Base-by-base conservation (phyloP, 1,139 yeast species). In the Blastobotrys indianensis region DNA sequence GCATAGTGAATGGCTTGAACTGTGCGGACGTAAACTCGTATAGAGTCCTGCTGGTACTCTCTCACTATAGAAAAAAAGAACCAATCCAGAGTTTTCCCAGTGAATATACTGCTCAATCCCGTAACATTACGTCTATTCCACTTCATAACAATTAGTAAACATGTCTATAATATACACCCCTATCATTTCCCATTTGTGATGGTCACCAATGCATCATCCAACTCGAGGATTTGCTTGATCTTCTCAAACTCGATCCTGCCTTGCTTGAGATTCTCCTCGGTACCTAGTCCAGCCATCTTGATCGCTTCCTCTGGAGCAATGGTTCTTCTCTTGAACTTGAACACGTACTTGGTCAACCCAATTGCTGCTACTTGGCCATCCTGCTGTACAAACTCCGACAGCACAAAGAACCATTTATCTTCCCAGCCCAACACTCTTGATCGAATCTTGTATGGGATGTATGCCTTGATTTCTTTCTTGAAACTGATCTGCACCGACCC, bases 341-440 rank as follows among this genome's bases (percentile, higher is more conserved):
- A 76, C 1, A 88, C 94, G 55, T 87, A 84, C 64, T 84, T 86
- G 8, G 95, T 82, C 33, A 88, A 62, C 1, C 84, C 80, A 32
- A 80, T 67, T 1, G 90, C 82, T 47, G 80, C 74, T 16, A 78
- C 57, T 42, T 70, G 69, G 6, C 68, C 73, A 34, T 65, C 66
- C 36, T 55, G 56, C 40, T 58, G 58, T 12, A 20, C 25, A 20
- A 72, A 67, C 42, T 74, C 74, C 30, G 85, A 77, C 41, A 85
- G 56, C 12, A 85, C 77, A 61, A 79, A 87, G 12, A 90, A 58
- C 96, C 96, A 87, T 64, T 88, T 88, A 32, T 75, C 70, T 64
- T 86, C 94, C 96, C 96, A 88, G 8, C 94, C 85, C 11, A 85
- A 65, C 28, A 90, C 72, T 44, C 79, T 70, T 1, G 84, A 75